Base-by-base conservation (phyloP, 1,284 basidiomycete genomes). In the Apiotrichum montevideense region DNA sequence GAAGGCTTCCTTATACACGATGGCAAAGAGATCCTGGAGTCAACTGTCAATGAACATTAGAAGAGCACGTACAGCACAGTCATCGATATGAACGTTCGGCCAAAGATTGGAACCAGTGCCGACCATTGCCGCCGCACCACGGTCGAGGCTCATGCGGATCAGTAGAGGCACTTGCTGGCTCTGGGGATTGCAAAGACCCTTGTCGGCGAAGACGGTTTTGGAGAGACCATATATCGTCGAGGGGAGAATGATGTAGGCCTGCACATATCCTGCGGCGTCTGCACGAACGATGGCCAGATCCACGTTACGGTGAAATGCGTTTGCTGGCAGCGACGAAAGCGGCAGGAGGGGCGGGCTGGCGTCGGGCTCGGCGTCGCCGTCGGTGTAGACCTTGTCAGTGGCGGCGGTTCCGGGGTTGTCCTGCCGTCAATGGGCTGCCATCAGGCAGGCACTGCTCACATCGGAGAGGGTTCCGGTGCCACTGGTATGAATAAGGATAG, bases 171-270 rank as follows among this genome's bases (percentile, higher is more conserved):
- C 69, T 62, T 74, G 72, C 35, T 67, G 66, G 8, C 65, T 67
- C 57, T 66, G 65, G 15, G 63, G 60, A 64, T 74, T 72, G 34
- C 63, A 61, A 35, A 77, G 63, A 34, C 67, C 69, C 51, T 63
- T 63, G n/a, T 69, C 67, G 29, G 61, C 68, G 35, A 70, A 66
- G 41, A 63, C 63, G 47, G 70, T 70, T 13, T 68, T 55, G 32
- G 68, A 68, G 45, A 66, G 59, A 13, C 74, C 77, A 62, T 74
- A 78, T 59, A 78, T 77, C 11, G 74, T 77, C 6, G 72, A 72
- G 3, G 77, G 77, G 3, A 75, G 63, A 41, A 78, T 62, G 48
- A 78, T 74, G 63, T 76, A 78, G 3, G 68, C 65, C 47, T 70
- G 70, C 55, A 72, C 65, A 43, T 65, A 57, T 10, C 69, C 70